These are phyloP conservation scores for Beauveria caledonica DNA, from an alignment of 2,329 filamentous ascomycete species.

Conservation along the genomic window DNA sequence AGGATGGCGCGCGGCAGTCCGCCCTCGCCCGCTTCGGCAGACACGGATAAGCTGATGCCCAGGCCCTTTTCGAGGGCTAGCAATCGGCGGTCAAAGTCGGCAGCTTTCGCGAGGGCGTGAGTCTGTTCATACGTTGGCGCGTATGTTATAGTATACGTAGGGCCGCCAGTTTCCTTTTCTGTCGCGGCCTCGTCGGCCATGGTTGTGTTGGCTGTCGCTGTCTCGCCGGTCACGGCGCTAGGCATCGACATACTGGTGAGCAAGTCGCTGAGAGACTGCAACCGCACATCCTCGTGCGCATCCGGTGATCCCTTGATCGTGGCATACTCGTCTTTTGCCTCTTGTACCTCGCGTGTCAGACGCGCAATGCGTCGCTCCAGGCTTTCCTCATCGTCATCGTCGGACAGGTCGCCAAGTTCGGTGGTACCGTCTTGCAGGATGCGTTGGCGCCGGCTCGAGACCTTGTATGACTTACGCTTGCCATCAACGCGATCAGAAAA, in stretches of 20 bases:
- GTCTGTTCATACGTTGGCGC: constrained; percentile 56
- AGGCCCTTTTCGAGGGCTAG: constrained; percentile 71
- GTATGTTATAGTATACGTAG: constrained; percentile 58
- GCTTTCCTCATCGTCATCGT: constrained; percentile 64
- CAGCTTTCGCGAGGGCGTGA: constrained; percentile 68
- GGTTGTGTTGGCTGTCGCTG: constrained; percentile 4
- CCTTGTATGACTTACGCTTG: constrained; percentile 77
- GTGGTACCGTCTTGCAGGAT: constrained; percentile 55
- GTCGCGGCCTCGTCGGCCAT: constrained; percentile 14
- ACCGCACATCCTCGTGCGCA: constrained; percentile 20
- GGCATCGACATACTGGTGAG: constrained; percentile 55
- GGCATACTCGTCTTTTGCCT: constrained; percentile 55
- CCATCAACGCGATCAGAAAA: constrained; percentile 83
- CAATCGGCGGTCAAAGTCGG: constrained; percentile 80
- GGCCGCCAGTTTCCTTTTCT: constrained; percentile 18
- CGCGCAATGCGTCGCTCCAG: constrained; percentile 73
- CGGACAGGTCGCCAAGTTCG: constrained; percentile 66
- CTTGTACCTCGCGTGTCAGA: constrained; percentile 73
- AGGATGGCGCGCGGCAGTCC: constrained; percentile 62
- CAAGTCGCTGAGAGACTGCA: constrained; percentile 62
- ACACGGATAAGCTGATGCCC: constrained; percentile 63
- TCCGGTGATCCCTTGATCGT: constrained; percentile 44
- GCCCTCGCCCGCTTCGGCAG: constrained; percentile 53
- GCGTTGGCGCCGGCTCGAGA: constrained; percentile 58
- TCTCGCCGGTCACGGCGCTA: constrained; percentile 12